phyloP scores from a whole-genome alignment of 345 rosid genomes.

The Trapa incisa region DNA sequence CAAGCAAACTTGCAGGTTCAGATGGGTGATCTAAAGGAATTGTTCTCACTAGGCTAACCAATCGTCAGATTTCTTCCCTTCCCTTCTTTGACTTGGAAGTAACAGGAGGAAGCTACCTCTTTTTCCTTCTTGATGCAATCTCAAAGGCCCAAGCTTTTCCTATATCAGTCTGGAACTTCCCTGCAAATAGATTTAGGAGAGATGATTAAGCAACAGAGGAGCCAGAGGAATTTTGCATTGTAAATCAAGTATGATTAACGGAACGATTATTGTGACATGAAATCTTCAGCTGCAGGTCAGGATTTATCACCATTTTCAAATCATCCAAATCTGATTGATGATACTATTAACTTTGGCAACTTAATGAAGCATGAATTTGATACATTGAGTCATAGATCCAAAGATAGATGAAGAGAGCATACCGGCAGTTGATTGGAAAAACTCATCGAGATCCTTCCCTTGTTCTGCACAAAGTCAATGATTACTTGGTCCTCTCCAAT shows the following conservation, averaged over 20 bases:
- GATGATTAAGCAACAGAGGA: not conserved
- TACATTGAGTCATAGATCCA: not conserved
- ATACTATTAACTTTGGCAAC: not conserved
- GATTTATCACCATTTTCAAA: not conserved
- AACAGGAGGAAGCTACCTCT: slow-evolving; percentile 9
- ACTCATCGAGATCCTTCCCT: slow-evolving; percentile 82
- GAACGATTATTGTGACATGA: not conserved
- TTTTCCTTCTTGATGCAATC: slow-evolving; percentile 61
- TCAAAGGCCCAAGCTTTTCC: slow-evolving; percentile 88
- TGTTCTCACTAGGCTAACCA: not conserved
- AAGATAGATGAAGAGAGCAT: slow-evolving; percentile 7
- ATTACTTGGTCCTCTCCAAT: slow-evolving; percentile 3
- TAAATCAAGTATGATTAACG: not conserved
- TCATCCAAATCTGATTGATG: not conserved
- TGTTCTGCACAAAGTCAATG: slow-evolving; percentile 45
- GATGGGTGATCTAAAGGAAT: not conserved
- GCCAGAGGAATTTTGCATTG: not conserved
- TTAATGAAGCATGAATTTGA: not conserved
- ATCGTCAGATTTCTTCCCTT: not conserved
- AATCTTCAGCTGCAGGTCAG: not conserved
- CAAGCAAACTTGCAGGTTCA: not conserved
- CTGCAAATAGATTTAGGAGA: slow-evolving; percentile 22
- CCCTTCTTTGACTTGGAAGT: not conserved
- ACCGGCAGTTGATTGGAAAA: slow-evolving; percentile 90
- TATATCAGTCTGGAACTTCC: slow-evolving; percentile 72